Percentiles rank a stretch among this genome's conserved stretches.
Conservation (phyloP, 1,139 yeast genomes). For the Diutina sp. region DNA sequence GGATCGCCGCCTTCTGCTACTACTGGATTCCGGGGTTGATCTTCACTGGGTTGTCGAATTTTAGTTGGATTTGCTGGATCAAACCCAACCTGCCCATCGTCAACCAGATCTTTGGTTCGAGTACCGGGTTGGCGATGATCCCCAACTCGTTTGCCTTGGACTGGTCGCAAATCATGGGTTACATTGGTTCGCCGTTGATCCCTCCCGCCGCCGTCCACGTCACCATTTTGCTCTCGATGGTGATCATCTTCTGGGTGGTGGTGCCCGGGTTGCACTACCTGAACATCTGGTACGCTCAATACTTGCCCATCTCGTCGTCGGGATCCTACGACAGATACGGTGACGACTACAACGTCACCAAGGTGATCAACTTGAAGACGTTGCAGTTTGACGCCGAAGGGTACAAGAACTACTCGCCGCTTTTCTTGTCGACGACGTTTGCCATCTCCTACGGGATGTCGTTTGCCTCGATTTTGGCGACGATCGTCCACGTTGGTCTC, state of each 20-base stretch:
- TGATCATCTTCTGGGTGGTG: constrained; percentile 25
- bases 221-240: constrained; percentile 26
- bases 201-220: constrained; percentile 51
- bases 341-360: constrained; percentile 19
- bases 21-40: constrained; percentile 32
- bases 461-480: constrained; percentile 51
- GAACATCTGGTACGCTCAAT: constrained; percentile 30
- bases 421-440: constrained; percentile 52
- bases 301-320: constrained; percentile 28
- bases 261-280: constrained; percentile 30
- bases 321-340: constrained; percentile 27
- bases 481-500: constrained; percentile 38
- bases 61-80: constrained; percentile 20
- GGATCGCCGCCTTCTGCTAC: constrained; percentile 12
- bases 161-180: constrained; percentile 39
- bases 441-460: constrained; percentile 50
- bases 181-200: constrained; percentile 51
- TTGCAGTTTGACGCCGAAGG: constrained; percentile 31
- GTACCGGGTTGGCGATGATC: constrained; percentile 48
- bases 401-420: constrained; percentile 42
- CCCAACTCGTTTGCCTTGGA: constrained; percentile 24
- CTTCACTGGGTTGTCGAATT: constrained; percentile 12
- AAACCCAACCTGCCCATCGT: constrained; percentile 30
- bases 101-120: constrained; percentile 49
- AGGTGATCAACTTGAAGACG: constrained; percentile 25